Evolutionary conservation across 306 rosid genomes (phyloP), one percentile per base, ranked within the genome.

Genomic region (Sicyos edulis): DNA sequence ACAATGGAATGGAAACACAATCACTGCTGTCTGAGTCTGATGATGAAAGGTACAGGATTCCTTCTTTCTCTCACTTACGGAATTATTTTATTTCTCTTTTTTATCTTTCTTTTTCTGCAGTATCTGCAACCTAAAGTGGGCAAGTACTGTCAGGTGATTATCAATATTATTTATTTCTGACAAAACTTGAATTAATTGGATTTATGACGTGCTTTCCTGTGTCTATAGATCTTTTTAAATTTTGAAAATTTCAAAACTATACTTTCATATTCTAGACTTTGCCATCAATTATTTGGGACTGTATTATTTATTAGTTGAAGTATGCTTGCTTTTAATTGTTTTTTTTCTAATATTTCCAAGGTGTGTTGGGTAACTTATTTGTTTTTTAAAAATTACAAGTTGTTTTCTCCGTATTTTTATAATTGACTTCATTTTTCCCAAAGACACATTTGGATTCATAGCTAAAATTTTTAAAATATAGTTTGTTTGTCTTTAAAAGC

Each of bases 41-140:
- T 68, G 42, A 68, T 68, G 72, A 68, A 68, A 68, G 72, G 57
- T 49, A 21, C 10, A 45, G 40, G 72, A 68, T 68, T 68, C 72
- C 72, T 56, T 68, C 40, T 47, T 12, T 24, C 40, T 58, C 40
- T 65, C 40, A 21, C 72, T 45, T 8, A 3, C 1, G 40, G 10
- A 21, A 14, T 19, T 66, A 11, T 47, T 65, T 65, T 44, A 19
- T 3, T 42, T 64, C 70, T 64, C 32, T 64, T 62, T 62, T 62
- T 5, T 16, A 62, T 7, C 8, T 65, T 67, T 67, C 47, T 37
- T 49, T 49, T 49, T 68, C 57, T 47, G 42, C 21, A 14, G 4
- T 14, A 49, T 68, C 21, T 68, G 21, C 54, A 49, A 22, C 40
- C 56, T 22, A 21, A 67, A 47, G 40, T 67, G 72, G 56, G 54